These are phyloP conservation scores for Rosa persica DNA, from an alignment of 306 rosid species.

Conservation along the genomic window DNA sequence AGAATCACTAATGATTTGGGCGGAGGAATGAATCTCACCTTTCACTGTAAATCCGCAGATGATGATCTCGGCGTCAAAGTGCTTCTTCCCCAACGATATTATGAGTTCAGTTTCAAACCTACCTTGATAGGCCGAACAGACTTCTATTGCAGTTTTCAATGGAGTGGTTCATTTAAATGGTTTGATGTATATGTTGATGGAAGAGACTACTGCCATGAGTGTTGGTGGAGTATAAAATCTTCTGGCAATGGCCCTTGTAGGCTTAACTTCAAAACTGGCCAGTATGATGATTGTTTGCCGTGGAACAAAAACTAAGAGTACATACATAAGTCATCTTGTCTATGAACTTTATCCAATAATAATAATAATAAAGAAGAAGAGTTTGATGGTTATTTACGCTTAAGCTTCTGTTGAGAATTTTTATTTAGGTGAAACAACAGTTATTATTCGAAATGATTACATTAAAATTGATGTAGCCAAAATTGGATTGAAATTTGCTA, in stretches of 20 bases:
- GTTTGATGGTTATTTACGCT: background rate
- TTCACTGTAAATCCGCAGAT: background rate
- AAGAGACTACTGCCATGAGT: background rate
- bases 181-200: background rate
- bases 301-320: background rate
- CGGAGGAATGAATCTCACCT: background rate
- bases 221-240: background rate
- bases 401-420: too few relatives aligned
- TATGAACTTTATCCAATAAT: background rate
- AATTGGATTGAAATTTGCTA: too few relatives aligned
- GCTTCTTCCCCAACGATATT: background rate
- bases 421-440: too few relatives aligned
- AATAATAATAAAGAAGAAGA: background rate
- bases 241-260: background rate
- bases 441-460: too few relatives aligned
- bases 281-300: background rate
- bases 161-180: background rate
- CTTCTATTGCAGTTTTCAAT: background rate
- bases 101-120: background rate
- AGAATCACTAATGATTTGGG: background rate
- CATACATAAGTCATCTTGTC: background rate
- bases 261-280: background rate
- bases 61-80: background rate
- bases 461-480: too few relatives aligned
- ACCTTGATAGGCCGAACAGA: background rate